These are phyloP conservation scores for Metschnikowia baotianmanensis DNA, from an alignment of 805 yeast genomes.

Conservation along the genomic window DNA sequence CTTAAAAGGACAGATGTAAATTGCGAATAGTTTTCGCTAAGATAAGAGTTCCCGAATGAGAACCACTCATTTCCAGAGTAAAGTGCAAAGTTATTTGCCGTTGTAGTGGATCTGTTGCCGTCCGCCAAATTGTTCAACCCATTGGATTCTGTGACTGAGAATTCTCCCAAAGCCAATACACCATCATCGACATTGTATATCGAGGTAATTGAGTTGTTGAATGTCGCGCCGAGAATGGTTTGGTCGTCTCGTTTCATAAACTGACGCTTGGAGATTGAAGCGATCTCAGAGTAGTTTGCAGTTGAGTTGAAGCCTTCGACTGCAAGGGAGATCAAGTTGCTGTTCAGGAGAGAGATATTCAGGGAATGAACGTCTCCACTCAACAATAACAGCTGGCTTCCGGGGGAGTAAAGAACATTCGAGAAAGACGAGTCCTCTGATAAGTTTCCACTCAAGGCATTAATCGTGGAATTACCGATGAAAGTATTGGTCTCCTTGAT, in stretches of 20 bases:
- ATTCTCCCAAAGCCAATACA: conserved; percentile 31
- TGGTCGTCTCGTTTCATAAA: conserved; percentile 19
- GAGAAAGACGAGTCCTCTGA: conserved; percentile 18
- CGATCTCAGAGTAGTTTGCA: conserved; percentile 27
- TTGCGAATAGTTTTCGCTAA: conserved; percentile 24
- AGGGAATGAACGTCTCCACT: conserved; percentile 47
- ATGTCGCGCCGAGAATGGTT: conserved; percentile 27
- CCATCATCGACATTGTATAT: conserved; percentile 23
- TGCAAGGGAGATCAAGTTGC: conserved; percentile 28
- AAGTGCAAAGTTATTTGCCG: conserved; percentile 37
- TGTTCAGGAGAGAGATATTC: conserved; percentile 25
- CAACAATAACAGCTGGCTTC: conserved; percentile 31
- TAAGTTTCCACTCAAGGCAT: conserved; percentile 30
- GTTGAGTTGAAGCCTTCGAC: conserved; percentile 31
- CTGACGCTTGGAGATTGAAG: conserved; percentile 6
- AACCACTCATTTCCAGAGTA: conserved; percentile 41
- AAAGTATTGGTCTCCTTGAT: conserved; percentile 33
- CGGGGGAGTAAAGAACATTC: conserved; percentile 8
- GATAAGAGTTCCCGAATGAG: conserved; percentile 37
- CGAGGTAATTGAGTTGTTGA: conserved; percentile 29
- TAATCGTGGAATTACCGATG: conserved; percentile 42
- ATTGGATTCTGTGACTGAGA: conserved; percentile 22
- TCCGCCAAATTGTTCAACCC: conserved; percentile 29
- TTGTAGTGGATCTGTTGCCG: conserved; percentile 22
- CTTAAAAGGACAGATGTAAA: conserved; percentile 38